These are phyloP conservation scores for Somion occarium DNA, from an alignment of 1,284 basidiomycete species.

Conservation along the genomic window DNA sequence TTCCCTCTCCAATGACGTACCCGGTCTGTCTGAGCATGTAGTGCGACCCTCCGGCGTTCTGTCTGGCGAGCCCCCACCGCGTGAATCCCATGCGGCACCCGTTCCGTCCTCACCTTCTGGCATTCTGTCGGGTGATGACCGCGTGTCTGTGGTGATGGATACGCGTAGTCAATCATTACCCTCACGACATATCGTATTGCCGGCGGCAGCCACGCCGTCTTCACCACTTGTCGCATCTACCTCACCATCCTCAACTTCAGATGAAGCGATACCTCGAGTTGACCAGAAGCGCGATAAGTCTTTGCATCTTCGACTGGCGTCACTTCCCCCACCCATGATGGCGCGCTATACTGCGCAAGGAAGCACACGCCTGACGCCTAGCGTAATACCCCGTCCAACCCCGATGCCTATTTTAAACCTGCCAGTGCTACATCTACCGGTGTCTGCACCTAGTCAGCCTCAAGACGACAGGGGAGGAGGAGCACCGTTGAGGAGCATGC, in stretches of 20 bases:
- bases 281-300: neutral
- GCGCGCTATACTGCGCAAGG: slow-evolving; percentile 27
- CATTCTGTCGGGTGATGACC: too few relatives aligned
- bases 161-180: neutral
- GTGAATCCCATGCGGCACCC: too few relatives aligned
- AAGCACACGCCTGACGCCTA: slow-evolving; percentile 42
- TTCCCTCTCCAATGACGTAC: too few relatives aligned
- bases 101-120: too few relatives aligned
- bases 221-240: too few relatives aligned
- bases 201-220: neutral
- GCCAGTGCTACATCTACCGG: slow-evolving; percentile 36
- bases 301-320: slow-evolving; percentile 24
- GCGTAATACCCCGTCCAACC: slow-evolving; percentile 41
- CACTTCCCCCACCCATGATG: slow-evolving; percentile 30
- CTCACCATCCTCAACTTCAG: neutral
- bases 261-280: neutral
- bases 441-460: slow-evolving; percentile 18
- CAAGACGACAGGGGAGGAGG: slow-evolving; percentile 5
- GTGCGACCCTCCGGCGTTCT: too few relatives aligned
- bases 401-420: slow-evolving; percentile 47
- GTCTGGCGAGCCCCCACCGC: too few relatives aligned
- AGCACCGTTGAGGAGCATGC: slow-evolving; percentile 40
- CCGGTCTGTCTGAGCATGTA: too few relatives aligned
- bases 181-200: neutral
- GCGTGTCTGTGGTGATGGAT: too few relatives aligned